Percentiles rank a stretch among this genome's conserved stretches.
These are phyloP conservation scores for Pisolithus tinctorius DNA, from an alignment of 768 basidiomycete genomes.

Conservation along the genomic window DNA sequence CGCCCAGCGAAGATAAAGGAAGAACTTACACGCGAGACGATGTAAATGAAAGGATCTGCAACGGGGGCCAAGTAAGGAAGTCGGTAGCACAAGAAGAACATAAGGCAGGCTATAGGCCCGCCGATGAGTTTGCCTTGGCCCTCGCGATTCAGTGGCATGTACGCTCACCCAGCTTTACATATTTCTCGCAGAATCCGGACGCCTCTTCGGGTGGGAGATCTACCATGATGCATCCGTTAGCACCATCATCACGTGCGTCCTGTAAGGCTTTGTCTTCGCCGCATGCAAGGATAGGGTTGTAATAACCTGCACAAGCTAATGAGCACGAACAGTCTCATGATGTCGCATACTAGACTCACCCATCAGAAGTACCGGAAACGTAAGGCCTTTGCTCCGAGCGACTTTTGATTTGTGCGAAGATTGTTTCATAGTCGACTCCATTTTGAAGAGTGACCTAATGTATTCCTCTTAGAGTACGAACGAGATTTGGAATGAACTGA, in stretches of 20 bases:
- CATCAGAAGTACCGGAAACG: slow-evolving; percentile 86
- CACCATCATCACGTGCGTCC: slow-evolving; percentile 84
- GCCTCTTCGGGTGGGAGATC: slow-evolving; percentile 98
- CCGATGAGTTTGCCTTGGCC: neutral
- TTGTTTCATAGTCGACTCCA: slow-evolving; percentile 64
- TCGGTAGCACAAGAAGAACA: slow-evolving; percentile 88
- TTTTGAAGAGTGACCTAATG: slow-evolving; percentile 71
- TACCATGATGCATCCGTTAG: slow-evolving; percentile 96
- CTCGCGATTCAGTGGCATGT: neutral
- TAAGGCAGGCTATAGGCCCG: slow-evolving; percentile 72
- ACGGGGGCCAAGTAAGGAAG: slow-evolving; percentile 89
- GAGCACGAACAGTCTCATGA: neutral
- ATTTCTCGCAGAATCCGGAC: slow-evolving; percentile 82
- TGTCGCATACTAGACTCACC: slow-evolving; percentile 40
- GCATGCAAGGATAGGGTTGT: no score
- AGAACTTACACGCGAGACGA: no score
- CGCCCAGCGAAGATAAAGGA: neutral
- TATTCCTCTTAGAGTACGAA: neutral
- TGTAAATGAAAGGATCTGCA: slow-evolving; percentile 96
- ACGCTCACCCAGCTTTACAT: slow-evolving; percentile 74
- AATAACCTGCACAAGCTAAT: slow-evolving; percentile 46
- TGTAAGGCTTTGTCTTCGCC: slow-evolving; percentile 92
- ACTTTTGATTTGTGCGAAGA: slow-evolving; percentile 66
- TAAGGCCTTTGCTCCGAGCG: slow-evolving; percentile 74
- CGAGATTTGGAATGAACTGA: slow-evolving; percentile 3